Evolutionary conservation across 208 protist genomes (phyloP).

Genomic region (Zelonia costaricensis): DNA sequence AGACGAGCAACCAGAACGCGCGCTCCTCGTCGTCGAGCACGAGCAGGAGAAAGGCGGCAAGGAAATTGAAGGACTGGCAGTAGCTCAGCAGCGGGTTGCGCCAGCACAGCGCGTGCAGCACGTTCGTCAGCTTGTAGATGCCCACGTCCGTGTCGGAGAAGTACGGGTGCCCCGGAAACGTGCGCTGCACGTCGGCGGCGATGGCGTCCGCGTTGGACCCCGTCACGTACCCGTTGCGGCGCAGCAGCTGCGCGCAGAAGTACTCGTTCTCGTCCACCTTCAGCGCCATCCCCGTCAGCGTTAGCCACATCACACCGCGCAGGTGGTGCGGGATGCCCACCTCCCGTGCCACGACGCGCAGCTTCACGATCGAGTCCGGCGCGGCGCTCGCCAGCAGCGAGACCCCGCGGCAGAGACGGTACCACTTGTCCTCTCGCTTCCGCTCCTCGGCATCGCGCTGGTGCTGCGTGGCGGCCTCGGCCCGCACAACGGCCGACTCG

Average conservation of each 20-base stretch:
- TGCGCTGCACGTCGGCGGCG: conserved; percentile 64
- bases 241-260: conserved; percentile 61
- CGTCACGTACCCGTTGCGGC: conserved; percentile 47
- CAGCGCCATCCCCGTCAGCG: conserved; percentile 57
- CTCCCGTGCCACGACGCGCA: conserved; percentile 36
- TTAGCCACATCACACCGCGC: conserved; percentile 71
- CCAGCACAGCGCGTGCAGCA: conserved; percentile 79
- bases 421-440: conserved; percentile 56
- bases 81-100: conserved; percentile 79
- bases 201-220: conserved; percentile 46
- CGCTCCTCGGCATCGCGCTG: conserved; percentile 27
- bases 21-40: conserved; percentile 74
- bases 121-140: conserved; percentile 52
- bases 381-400: conserved; percentile 51
- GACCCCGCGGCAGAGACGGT: conserved; percentile 40
- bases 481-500: conserved; percentile 13
- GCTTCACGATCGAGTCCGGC: conserved; percentile 27
- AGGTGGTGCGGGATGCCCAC: conserved; percentile 49
- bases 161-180: conserved; percentile 72
- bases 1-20: conserved; percentile 56
- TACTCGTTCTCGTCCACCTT: conserved; percentile 78
- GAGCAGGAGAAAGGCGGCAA: conserved; percentile 60
- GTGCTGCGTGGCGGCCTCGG: conserved; percentile 26
- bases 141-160: conserved; percentile 61
- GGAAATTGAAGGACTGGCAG: conserved; percentile 83